A percentile compares a stretch with the other conserved stretches of the same genome.
Evolutionary conservation across 163 green algal species (phyloP).

Genomic region (Chlorella variabilis): DNA sequence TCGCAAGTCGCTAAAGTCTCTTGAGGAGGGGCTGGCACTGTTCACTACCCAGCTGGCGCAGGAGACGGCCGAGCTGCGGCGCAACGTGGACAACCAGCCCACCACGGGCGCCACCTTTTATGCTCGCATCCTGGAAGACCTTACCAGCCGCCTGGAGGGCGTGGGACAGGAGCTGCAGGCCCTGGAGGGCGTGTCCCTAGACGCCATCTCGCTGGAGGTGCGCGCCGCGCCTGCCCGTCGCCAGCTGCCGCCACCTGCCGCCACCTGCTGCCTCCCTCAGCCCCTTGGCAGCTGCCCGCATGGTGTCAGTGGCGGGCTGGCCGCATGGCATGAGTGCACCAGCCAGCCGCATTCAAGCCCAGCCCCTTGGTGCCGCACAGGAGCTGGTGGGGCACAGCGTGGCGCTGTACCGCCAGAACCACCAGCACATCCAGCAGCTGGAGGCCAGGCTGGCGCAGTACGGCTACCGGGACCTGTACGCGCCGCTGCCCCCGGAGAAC

Average conservation of each 20-base stretch:
- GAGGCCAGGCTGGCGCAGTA: constrained; percentile 32
- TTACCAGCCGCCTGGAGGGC: neutral
- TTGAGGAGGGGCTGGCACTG: constrained; percentile 19
- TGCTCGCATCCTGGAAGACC: constrained; percentile 26
- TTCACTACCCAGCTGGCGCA: constrained; percentile 18
- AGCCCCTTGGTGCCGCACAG: too few species aligned
- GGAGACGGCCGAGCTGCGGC: constrained; percentile 22
- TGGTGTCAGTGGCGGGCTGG: too few species aligned
- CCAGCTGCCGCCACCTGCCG: constrained; percentile 1
- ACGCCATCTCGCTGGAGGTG: constrained; percentile 40
- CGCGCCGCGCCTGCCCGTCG: neutral
- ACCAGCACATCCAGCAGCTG: constrained; percentile 32
- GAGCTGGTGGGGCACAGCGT: constrained; percentile 47
- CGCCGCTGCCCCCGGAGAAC: constrained; percentile 33
- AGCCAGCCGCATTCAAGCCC: too few species aligned
- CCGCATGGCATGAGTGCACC: too few species aligned
- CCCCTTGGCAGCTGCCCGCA: too few species aligned
- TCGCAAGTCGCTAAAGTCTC: neutral
- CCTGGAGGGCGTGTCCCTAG: constrained; percentile 24
- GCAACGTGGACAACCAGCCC: constrained; percentile 39
- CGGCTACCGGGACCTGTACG: constrained; percentile 34
- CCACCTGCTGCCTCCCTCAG: too few species aligned
- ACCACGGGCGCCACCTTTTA: constrained; percentile 36
- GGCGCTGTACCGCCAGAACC: constrained; percentile 40
- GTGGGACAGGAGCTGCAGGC: constrained; percentile 30